Conservation (phyloP, 352 stramenopile species). For the Globisporangium lucens region DNA sequence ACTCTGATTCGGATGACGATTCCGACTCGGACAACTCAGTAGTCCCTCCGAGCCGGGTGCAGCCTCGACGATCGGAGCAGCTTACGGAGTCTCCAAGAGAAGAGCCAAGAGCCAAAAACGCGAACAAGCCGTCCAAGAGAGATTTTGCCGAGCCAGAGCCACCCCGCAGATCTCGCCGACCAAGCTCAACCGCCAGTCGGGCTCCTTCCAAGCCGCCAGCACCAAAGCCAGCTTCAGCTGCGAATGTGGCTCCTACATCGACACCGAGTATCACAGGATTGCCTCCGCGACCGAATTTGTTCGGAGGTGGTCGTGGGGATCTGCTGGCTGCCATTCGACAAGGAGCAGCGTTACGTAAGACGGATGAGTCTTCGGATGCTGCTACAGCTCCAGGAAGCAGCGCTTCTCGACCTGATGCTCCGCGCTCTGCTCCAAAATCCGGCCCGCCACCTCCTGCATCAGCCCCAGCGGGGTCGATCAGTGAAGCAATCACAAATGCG, state of each 20-base stretch:
- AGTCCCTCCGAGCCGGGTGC: constrained; percentile 6
- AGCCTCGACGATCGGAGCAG: constrained; percentile 7
- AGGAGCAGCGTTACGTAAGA: constrained; percentile 56
- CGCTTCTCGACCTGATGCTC: constrained; percentile 1
- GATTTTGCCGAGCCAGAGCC: constrained; percentile 19
- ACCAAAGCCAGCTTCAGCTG: background rate
- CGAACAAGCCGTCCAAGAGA: constrained; percentile 24
- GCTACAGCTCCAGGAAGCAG: background rate
- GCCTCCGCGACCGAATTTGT: constrained; percentile 64
- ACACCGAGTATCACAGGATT: constrained; percentile 28
- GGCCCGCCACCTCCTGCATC: constrained; percentile 25
- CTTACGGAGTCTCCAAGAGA: background rate
- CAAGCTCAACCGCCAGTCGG: constrained; percentile 17
- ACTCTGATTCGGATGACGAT: constrained; percentile 39
- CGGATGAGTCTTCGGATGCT: constrained; percentile 1
- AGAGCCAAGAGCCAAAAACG: constrained; percentile 21
- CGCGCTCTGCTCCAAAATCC: constrained; percentile 17
- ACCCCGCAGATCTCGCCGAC: constrained; percentile 17
- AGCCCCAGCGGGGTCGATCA: constrained; percentile 57
- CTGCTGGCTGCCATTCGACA: constrained; percentile 76
- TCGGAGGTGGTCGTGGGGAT: constrained; percentile 64
- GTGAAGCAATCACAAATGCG: constrained; percentile 77
- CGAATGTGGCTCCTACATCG: constrained; percentile 16
- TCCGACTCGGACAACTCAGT: constrained; percentile 39
- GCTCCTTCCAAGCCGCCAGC: constrained; percentile 6